Percentiles rank a stretch among this genome's conserved stretches.
Conservation (phyloP, 352 stramenopile species). For the Pythium aristosporum region DNA sequence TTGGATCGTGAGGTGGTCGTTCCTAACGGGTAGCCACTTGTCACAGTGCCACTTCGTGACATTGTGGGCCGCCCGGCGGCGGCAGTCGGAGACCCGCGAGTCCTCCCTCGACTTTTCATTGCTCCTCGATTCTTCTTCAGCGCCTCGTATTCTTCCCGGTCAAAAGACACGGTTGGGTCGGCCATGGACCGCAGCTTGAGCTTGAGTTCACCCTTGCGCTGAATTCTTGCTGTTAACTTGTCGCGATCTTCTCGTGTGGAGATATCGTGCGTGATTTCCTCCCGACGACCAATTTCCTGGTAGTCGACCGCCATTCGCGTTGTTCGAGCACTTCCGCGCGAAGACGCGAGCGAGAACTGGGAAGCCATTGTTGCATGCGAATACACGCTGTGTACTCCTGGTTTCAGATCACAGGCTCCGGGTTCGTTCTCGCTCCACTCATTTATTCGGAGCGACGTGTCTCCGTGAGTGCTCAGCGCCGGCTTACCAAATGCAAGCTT, state of each 20-base stretch:
- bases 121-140: slow-evolving; percentile 10
- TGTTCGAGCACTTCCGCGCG: slow-evolving; percentile 9
- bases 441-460: slow-evolving; percentile 6
- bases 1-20: slow-evolving; percentile 14
- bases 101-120: slow-evolving; percentile 6
- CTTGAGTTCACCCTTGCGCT: slow-evolving; percentile 39
- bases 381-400: neutral
- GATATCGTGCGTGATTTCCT: slow-evolving; percentile 48
- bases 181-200: slow-evolving; percentile 51
- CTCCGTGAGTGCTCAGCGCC: slow-evolving; percentile 2
- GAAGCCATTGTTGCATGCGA: slow-evolving; percentile 9
- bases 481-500: slow-evolving; percentile 9
- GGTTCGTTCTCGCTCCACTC: slow-evolving; percentile 21
- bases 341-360: slow-evolving; percentile 18
- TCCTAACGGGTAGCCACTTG: neutral
- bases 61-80: neutral
- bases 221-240: slow-evolving; percentile 32
- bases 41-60: neutral
- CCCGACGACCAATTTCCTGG: slow-evolving; percentile 37
- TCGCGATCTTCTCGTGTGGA: slow-evolving; percentile 37
- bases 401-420: neutral
- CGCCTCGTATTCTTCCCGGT: slow-evolving; percentile 36
- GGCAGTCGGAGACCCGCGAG: neutral
- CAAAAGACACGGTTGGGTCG: slow-evolving; percentile 48
- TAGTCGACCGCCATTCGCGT: slow-evolving; percentile 33